Percentiles rank a stretch among this genome's conserved stretches.
These are phyloP conservation scores for Coemansia sp. DNA, from an alignment of 192 early-diverging fungal genomes.

Conservation along the genomic window DNA sequence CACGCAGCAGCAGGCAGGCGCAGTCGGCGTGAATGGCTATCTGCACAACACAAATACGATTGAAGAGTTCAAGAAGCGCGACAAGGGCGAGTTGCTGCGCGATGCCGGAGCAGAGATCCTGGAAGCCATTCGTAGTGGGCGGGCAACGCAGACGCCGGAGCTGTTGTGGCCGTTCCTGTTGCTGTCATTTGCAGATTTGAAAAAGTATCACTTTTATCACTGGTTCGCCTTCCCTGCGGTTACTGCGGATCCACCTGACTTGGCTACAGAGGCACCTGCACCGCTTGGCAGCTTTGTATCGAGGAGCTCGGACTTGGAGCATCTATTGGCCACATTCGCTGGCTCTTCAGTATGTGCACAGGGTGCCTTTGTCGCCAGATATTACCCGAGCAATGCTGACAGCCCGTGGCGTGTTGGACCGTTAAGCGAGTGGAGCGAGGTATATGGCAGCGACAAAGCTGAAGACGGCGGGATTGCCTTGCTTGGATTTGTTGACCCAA, in stretches of 20 bases:
- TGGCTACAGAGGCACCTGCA: conserved; percentile 9
- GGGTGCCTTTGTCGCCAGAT: conserved; percentile 33
- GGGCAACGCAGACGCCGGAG: conserved; percentile 60
- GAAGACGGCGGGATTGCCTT: conserved; percentile 15
- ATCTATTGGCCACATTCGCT: conserved; percentile 29
- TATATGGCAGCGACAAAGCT: conserved; percentile 1
- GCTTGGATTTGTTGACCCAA: conserved; percentile 88
- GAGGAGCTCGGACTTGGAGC: conserved; percentile 24
- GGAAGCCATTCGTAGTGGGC: conserved; percentile 67
- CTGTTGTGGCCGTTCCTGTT: conserved; percentile 73
- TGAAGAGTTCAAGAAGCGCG: conserved; percentile 82
- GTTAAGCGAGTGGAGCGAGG: conserved; percentile 31
- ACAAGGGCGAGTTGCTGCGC: conserved; percentile 70
- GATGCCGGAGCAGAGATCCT: conserved; percentile 54
- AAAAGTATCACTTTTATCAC: conserved; percentile 92
- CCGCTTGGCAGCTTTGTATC: conserved; percentile 13
- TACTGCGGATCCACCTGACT: conserved; percentile 61
- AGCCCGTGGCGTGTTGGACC: conserved; percentile 14
- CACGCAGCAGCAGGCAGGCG: conserved; percentile 7
- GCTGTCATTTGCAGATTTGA: conserved; percentile 93
- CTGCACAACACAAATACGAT: conserved; percentile 93
- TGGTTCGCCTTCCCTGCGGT: conserved; percentile 95
- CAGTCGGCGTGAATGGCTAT: conserved; percentile 19
- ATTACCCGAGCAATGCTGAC: not conserved
- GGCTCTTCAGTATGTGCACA: not conserved